Base-by-base conservation (phyloP, 2,329 filamentous ascomycete species). In the Nemania diffusa region DNA sequence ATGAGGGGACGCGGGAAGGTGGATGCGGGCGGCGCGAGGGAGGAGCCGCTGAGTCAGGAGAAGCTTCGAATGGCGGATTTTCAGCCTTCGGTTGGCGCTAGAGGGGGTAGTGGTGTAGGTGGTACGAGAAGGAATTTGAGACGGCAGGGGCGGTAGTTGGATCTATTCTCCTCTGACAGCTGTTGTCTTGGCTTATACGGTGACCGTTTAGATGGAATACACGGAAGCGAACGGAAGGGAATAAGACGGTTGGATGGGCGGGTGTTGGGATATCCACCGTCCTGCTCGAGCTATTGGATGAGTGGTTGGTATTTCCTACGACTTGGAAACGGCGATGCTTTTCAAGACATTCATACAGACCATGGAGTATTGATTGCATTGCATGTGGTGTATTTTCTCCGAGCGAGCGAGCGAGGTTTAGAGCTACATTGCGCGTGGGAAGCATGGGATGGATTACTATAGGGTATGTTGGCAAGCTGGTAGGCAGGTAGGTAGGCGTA, bases 111-210 rank as follows among this genome's bases (percentile, higher is more conserved):
- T 17, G 48, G 55, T n/a, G 9, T 32, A 34, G 53, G 46, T 3
- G n/a, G 40, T 13, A 57, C 66, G 26, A 74, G 65, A 52, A 67
- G 72, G 51, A 64, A 55, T 42, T 67, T 66, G 51, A 71, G 72
- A 44, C 69, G 72, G 9, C 67, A 68, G 32, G 72, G 57, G 32
- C 58, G 48, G 9, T 32, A 69, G 26, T 48, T 55, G 26, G 5
- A 27, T 29, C n/a, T n/a, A n/a, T n/a, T 8, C 4, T 22, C n/a
- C 9, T n/a, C 29, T 13, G 57, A 22, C 22, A n/a, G n/a, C n/a
- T n/a, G n/a, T n/a, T 20, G 5, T 37, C 1, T 37, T 46, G 27
- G 17, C 44, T 55, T 32, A 17, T 24, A 17, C 6, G 8, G n/a
- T 27, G 15, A 29, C 17, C 9, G 29, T 13, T 40, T n/a, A 9